A percentile compares a stretch with the other conserved stretches of the same genome.
Conservation (phyloP, 495 filamentous ascomycete genomes). For the Lentithecium fluviatile region DNA sequence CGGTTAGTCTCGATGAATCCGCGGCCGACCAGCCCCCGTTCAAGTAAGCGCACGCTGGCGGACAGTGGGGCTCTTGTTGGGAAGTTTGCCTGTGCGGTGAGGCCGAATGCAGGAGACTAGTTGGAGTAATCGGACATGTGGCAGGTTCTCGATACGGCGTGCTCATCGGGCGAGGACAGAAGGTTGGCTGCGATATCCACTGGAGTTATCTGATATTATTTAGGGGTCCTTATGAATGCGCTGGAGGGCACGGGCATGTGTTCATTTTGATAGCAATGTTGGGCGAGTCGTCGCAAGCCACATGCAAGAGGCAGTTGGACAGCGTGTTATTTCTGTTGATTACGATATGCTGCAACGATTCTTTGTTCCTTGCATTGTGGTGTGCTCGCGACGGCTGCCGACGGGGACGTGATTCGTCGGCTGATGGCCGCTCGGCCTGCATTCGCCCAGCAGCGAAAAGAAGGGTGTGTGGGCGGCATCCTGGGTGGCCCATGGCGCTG, state of each 20-base stretch:
- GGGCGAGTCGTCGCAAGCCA: constrained; percentile 22
- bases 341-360: constrained; percentile 13
- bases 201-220: constrained; percentile 1
- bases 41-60: constrained; percentile 23
- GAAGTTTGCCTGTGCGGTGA: constrained; percentile 7
- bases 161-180: constrained; percentile 4
- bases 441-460: neutral
- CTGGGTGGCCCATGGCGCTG: neutral
- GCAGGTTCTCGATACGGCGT: neutral
- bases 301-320: neutral
- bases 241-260: neutral
- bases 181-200: constrained; percentile 17
- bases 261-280: neutral
- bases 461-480: neutral
- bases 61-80: neutral
- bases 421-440: neutral
- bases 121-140: constrained; percentile 3
- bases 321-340: constrained; percentile 4
- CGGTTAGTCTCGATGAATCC: constrained; percentile 49
- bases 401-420: neutral
- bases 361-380: constrained; percentile 10
- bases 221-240: neutral
- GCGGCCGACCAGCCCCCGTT: constrained; percentile 35
- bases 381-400: neutral
- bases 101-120: neutral